Base-by-base conservation (phyloP, 257 asterid genomes). In the Sherardia arvensis region DNA sequence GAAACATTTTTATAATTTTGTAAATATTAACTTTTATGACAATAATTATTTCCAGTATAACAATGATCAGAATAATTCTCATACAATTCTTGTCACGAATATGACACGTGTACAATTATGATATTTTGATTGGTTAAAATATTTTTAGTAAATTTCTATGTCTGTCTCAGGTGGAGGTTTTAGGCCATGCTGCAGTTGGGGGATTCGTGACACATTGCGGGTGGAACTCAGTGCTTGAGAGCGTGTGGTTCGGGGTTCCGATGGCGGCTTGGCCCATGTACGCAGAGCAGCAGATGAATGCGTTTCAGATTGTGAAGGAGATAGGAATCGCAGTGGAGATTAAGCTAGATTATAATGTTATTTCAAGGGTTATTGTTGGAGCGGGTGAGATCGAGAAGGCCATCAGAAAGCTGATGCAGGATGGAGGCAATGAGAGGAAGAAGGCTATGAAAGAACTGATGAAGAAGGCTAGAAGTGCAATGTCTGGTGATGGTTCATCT, bases 221-320 rank as follows among this genome's bases (percentile, higher is more conserved):
- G 7, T 64, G 59, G 68, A 64, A 64, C 3, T 64, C 68, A 2
- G 14, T 48, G 53, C 48, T 64, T 59, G 68, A 64, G 30, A 64
- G 68, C 38, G 20, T 64, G 2, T 64, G 68, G 68, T 30, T 47
- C 22, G 68, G 68, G 4, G 68, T 64, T 43, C 68, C 68, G 21
- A 64, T 64, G 32, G 68, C 68, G 12, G 53, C 68, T 2, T 64
- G 68, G 68, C 68, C 68, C 7, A 4, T 64, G 7, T 64, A 64
- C 23, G 68, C 47, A 10, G 68, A 64, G 48, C 68, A 64, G 34
- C 68, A 48, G 23, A 2, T 17, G 8, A 33, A 23, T 10, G 70
- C 73, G 10, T 64, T 64, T 29, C 14, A 64, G 23, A 20, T 64
- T 11, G 68, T 48, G 11, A 64, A 29, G 30, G 68, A 64, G 33